These are phyloP conservation scores for Laguncularia racemosa DNA, from an alignment of 345 rosid genomes.

Conservation along the genomic window DNA sequence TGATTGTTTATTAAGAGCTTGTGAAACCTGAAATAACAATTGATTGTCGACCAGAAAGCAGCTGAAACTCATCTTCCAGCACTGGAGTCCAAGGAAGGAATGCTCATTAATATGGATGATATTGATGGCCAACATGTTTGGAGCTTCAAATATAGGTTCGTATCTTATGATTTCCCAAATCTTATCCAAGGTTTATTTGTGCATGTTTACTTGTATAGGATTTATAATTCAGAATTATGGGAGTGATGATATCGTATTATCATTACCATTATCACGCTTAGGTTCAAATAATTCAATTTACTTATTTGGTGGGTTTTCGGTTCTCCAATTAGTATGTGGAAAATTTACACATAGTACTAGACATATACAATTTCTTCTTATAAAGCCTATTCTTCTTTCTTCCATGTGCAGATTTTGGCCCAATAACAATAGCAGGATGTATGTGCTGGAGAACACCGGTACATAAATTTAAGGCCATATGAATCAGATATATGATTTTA, in stretches of 20 bases:
- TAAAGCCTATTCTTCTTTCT: not conserved
- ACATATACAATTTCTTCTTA: not conserved
- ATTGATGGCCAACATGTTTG: constrained; percentile 70
- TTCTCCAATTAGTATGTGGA: not conserved
- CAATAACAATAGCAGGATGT: constrained; percentile 94
- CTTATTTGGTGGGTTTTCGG: not conserved
- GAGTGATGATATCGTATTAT: too few relatives aligned
- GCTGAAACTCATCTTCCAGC: constrained; percentile 85
- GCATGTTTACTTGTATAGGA: too few relatives aligned
- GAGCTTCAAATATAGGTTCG: constrained; percentile 90
- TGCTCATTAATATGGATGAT: constrained; percentile 67
- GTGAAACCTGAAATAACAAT: not conserved
- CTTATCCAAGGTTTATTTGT: too few relatives aligned
- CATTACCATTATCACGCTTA: too few relatives aligned
- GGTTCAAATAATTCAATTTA: too few relatives aligned
- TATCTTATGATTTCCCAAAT: too few relatives aligned
- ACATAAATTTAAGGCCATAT: not conserved
- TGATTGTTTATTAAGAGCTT: too few relatives aligned
- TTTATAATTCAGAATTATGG: too few relatives aligned
- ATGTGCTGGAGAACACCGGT: constrained; percentile 97
- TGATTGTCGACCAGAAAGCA: constrained; percentile 48
- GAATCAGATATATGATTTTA: not conserved
- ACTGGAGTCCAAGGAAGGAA: constrained; percentile 87
- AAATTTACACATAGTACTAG: not conserved
- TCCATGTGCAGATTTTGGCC: constrained; percentile 84